A percentile compares a stretch with the other conserved stretches of the same genome.
These are phyloP conservation scores for Pythium brachiatum DNA, from an alignment of 352 stramenopile genomes.

Conservation along the genomic window DNA sequence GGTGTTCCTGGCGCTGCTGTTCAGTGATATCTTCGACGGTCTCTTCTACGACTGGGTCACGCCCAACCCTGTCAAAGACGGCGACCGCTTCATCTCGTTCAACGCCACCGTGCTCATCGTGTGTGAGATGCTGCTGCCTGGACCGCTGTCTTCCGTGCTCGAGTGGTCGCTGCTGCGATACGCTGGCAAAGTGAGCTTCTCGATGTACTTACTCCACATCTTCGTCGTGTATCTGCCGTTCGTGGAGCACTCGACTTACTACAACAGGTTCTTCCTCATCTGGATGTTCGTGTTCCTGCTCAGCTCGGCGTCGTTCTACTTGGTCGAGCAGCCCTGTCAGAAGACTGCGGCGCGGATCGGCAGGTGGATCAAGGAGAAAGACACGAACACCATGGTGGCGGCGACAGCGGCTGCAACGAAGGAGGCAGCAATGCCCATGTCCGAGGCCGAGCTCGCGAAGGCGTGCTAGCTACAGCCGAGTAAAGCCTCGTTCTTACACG, in stretches of 20 bases:
- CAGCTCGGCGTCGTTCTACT: slow-evolving; percentile 11
- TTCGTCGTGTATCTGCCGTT: slow-evolving; percentile 30
- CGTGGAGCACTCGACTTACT: background rate
- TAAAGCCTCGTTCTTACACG: too few relatives aligned
- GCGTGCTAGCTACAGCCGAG: background rate
- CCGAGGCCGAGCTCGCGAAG: background rate
- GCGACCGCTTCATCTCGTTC: slow-evolving; percentile 28
- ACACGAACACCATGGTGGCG: background rate
- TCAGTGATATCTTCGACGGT: slow-evolving; percentile 31
- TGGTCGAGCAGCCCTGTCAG: slow-evolving; percentile 15
- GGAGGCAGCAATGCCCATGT: background rate
- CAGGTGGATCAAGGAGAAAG: background rate
- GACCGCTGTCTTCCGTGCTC: slow-evolving; percentile 32
- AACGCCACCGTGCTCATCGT: slow-evolving; percentile 31
- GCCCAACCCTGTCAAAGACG: slow-evolving; percentile 22
- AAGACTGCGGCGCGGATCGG: background rate
- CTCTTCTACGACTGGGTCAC: slow-evolving; percentile 38
- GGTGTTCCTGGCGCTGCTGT: slow-evolving; percentile 23
- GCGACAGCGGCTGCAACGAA: background rate
- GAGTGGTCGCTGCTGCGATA: slow-evolving; percentile 40
- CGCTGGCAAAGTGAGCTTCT: slow-evolving; percentile 47
- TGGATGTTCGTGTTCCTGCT: slow-evolving; percentile 12
- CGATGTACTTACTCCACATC: slow-evolving; percentile 42
- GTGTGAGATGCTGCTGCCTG: slow-evolving; percentile 38
- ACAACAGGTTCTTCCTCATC: slow-evolving; percentile 4